Evolutionary conservation across 768 basidiomycete genomes (phyloP).

Genomic region (Podaxis mareebaensis): DNA sequence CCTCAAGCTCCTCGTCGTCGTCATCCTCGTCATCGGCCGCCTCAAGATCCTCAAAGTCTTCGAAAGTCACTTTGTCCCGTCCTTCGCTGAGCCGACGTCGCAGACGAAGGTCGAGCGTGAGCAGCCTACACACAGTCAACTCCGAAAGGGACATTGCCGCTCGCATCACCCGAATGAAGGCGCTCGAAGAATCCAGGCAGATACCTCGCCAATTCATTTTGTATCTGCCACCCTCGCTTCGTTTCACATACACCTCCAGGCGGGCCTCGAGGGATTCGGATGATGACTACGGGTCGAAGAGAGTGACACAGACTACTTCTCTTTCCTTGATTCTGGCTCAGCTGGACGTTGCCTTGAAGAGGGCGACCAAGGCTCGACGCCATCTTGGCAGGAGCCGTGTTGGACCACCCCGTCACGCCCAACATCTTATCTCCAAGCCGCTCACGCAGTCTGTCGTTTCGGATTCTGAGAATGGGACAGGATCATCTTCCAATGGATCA

Average conservation of each 20-base stretch:
- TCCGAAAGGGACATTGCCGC: slow-evolving; percentile 64
- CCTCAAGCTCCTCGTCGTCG: slow-evolving; percentile 41
- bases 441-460: not conserved
- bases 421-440: slow-evolving; percentile 5
- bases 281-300: slow-evolving; percentile 1
- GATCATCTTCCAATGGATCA: slow-evolving; percentile 8
- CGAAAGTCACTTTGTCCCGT: slow-evolving; percentile 42
- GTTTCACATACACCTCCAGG: slow-evolving; percentile 6
- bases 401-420: slow-evolving; percentile 24
- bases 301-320: slow-evolving; percentile 45
- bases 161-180: slow-evolving; percentile 58
- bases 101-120: slow-evolving; percentile 47
- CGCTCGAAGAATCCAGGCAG: slow-evolving; percentile 58
- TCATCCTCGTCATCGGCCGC: slow-evolving; percentile 39
- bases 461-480: slow-evolving; percentile 2
- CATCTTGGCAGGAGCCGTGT: not conserved
- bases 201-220: slow-evolving; percentile 66
- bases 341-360: slow-evolving; percentile 50
- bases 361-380: slow-evolving; percentile 24
- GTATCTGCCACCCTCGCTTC: slow-evolving; percentile 51
- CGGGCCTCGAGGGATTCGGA: slow-evolving; percentile 3
- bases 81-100: slow-evolving; percentile 42
- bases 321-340: slow-evolving; percentile 48
- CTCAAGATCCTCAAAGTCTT: slow-evolving; percentile 43
- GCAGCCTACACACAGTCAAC: slow-evolving; percentile 50